Base-by-base conservation (phyloP, 2,329 filamentous ascomycete species). In the Pseudogymnoascus sp. region DNA sequence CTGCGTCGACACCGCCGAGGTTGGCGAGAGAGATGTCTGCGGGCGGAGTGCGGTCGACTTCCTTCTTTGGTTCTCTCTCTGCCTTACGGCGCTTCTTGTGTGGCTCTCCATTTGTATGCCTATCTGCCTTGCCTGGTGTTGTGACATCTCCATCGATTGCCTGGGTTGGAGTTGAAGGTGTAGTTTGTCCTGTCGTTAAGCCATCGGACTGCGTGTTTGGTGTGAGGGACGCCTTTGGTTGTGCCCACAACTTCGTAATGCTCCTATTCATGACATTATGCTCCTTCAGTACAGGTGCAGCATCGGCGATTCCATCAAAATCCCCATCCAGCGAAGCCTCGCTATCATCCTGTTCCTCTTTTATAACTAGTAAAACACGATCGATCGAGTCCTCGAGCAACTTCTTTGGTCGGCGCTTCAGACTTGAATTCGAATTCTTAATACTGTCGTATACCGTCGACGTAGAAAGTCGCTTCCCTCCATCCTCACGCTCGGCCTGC, bases 381-480 rank as follows among this genome's bases (percentile, higher is more conserved):
- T 96, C 91, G 66, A 97, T 91, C 36, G 89, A 88, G 66, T 94
- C 90, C 73, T 96, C 90, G 1, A 97, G 77, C 0, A 88, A 80
- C 64, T 86, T 87, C 74, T 94, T 96, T 39, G 91, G 91, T 67
- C 89, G 86, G 22, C 94, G 82, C 66, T 90, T 91, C 22, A 97
- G 76, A 68, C 89, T 92, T 0, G 92, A 96, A 73, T 97, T 97
- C 12, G 92, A 96, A 60, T 80, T 78, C 68, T 92, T 90, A 65
- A 97, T 91, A 63, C 84, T 84, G 39, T 92, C 87, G 72, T 94
- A 96, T 1, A 95, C 82, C 2, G 78, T 75, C 2, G 81, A 75
- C 3, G 88, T 78, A 1, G 84, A 86, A 5, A 89, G 76, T 61
- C 78, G 80, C 6, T 79, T 75, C 8, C 64, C 60, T 16, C 73